Conservation (phyloP, 306 rosid genomes). For the Cucumis melo region DNA sequence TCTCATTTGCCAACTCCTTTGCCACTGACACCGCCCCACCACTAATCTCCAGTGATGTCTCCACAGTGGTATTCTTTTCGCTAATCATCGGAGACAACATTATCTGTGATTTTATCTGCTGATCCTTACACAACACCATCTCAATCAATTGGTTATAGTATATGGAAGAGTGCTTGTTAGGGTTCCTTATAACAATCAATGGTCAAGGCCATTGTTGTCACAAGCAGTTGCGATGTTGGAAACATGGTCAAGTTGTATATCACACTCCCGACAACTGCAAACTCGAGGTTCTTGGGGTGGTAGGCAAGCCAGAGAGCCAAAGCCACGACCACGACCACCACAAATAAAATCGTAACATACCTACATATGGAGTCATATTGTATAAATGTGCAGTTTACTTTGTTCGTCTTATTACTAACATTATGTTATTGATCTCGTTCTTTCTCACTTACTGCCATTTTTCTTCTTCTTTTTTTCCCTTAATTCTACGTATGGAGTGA, state of each 20-base stretch:
- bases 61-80: constrained; percentile 25
- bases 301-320: constrained; percentile 58
- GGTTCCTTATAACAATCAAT: constrained; percentile 43
- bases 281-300: constrained; percentile 53
- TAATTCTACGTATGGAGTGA: too few species aligned
- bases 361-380: too few species aligned
- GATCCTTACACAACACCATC: constrained; percentile 31
- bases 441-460: too few species aligned
- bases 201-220: constrained; percentile 57
- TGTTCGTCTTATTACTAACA: too few species aligned
- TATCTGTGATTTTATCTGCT: constrained; percentile 47
- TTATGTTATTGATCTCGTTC: too few species aligned
- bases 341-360: constrained; percentile 3
- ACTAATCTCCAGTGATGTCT: constrained; percentile 40
- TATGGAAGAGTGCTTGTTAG: constrained; percentile 47
- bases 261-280: constrained; percentile 37
- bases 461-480: too few species aligned
- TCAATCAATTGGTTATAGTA: constrained; percentile 42
- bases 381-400: too few species aligned
- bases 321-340: not conserved
- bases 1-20: constrained; percentile 18
- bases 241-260: constrained; percentile 41
- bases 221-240: constrained; percentile 21
- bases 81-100: constrained; percentile 38
- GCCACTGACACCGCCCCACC: constrained; percentile 39